Evolutionary conservation across 768 basidiomycete genomes (phyloP), one percentile per base, ranked within the genome.

Genomic region (Gloeopeniophorella convolvens): DNA sequence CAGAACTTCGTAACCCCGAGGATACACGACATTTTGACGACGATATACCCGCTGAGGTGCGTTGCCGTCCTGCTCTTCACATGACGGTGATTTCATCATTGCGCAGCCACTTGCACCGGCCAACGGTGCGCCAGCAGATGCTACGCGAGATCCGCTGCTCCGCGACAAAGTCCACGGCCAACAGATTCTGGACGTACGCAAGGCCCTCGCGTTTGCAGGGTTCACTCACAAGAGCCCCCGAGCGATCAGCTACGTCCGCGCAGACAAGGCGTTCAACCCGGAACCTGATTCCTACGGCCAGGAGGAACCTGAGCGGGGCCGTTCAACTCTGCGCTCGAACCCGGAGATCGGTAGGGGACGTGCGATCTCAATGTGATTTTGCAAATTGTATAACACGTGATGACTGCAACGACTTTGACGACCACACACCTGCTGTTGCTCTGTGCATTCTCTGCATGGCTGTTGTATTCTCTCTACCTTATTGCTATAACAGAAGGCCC

Each of bases 1-100:
- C 95, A 26, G 83, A 92, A 55, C 77, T 99, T 51, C 71, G 64
- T 26, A 72, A 80, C 56, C 85, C 88, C 23, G 89, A 85, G 60
- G 93, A 98, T 66, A 97, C 95, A 13, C 77, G 82, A 54, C 94
- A 99, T 67, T 97, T 99, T 57, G 94, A 98, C 66, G 81, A 85
- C 45, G 91, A 95, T 66, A 97, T 96, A 61, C 89, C 89, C 18
- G 72, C 86, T 31, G 89, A 94, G 81, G 92, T 91, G 69, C 26
- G 57, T 36, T 63, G 72, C 24, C 13, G 23, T 26, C 44, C 9
- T 42, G 37, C 3, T 31, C 24, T 21, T 46, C n/a, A 9, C 30
- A 34, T 26, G 34, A 32, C 30, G 18, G 49, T 41, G 41, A 52
- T 53, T 51, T 59, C 60, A 59, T 72, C 72, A 68, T 73, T 44